These are phyloP conservation scores for Sphaceloma murrayae DNA, from an alignment of 2,329 filamentous ascomycete genomes.

Conservation along the genomic window DNA sequence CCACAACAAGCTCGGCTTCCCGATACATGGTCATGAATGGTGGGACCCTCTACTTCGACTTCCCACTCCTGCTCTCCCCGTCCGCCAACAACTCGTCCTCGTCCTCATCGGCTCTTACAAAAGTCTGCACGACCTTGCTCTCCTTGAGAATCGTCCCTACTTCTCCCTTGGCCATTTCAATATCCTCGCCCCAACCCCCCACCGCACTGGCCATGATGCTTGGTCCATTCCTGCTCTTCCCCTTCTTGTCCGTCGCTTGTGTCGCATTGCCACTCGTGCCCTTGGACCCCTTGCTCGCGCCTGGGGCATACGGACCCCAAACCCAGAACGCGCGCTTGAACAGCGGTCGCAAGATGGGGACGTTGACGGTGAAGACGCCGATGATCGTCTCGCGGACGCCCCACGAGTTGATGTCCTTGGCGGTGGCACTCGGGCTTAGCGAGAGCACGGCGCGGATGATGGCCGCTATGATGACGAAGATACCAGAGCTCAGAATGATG, in stretches of 20 bases:
- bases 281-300: background rate
- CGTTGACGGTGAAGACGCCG: conserved; percentile 31
- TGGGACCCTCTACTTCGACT: too few relatives aligned
- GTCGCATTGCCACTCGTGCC: background rate
- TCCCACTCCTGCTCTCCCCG: background rate
- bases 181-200: background rate
- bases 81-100: conserved; percentile 3
- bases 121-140: conserved; percentile 4
- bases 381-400: conserved; percentile 31
- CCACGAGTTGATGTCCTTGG: conserved; percentile 32
- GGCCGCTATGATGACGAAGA: conserved; percentile 31
- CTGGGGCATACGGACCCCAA: conserved; percentile 17
- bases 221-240: background rate
- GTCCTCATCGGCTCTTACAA: background rate
- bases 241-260: background rate
- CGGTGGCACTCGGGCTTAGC: conserved; percentile 24
- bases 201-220: background rate
- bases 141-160: background rate
- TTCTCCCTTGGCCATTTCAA: too few relatives aligned
- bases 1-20: too few relatives aligned
- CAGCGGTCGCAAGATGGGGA: conserved; percentile 29
- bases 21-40: too few relatives aligned
- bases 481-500: conserved; percentile 29
- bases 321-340: conserved; percentile 27
- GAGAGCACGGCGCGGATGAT: conserved; percentile 29